phyloP scores from a whole-genome alignment of 2,329 filamentous ascomycete genomes.

The Aureobasidium namibiae region DNA sequence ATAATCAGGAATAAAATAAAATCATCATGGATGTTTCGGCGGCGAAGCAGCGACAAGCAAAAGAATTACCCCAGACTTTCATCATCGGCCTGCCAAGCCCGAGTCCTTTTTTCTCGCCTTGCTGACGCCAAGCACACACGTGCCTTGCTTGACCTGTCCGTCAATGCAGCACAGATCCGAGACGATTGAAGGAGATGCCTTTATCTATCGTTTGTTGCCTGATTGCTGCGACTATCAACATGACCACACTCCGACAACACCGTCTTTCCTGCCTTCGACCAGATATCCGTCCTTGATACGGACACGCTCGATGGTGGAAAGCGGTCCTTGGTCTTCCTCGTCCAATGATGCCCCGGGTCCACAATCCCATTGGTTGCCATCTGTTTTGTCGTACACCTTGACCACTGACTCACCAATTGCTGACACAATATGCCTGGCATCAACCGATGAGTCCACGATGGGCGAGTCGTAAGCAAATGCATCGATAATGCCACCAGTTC shows the following conservation, averaged over 20 bases:
- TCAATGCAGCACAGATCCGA: too few species aligned
- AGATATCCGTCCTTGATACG: conserved; percentile 90
- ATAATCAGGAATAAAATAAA: neutral
- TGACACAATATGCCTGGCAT: conserved; percentile 76
- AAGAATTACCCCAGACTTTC: neutral
- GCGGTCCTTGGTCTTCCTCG: conserved; percentile 53
- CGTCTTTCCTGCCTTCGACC: conserved; percentile 80
- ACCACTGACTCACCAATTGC: conserved; percentile 89
- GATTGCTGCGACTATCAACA: conserved; percentile 41
- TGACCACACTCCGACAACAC: conserved; percentile 84
- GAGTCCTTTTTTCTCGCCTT: neutral
- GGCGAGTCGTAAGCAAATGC: conserved; percentile 91
- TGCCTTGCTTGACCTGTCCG: neutral
- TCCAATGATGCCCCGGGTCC: conserved; percentile 65
- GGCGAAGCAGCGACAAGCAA: neutral
- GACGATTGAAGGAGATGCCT: too few species aligned
- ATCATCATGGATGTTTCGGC: neutral
- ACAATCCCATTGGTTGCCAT: conserved; percentile 93
- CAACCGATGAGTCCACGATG: conserved; percentile 96
- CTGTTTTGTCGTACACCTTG: conserved; percentile 97
- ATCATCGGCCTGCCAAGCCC: neutral
- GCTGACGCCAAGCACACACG: neutral
- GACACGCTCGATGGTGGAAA: conserved; percentile 62
- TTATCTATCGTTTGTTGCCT: neutral
- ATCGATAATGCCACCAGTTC: conserved; percentile 89